Evolutionary conservation across 106 monocot species (phyloP).

Genomic region (Dioscorea zingiberensis): DNA sequence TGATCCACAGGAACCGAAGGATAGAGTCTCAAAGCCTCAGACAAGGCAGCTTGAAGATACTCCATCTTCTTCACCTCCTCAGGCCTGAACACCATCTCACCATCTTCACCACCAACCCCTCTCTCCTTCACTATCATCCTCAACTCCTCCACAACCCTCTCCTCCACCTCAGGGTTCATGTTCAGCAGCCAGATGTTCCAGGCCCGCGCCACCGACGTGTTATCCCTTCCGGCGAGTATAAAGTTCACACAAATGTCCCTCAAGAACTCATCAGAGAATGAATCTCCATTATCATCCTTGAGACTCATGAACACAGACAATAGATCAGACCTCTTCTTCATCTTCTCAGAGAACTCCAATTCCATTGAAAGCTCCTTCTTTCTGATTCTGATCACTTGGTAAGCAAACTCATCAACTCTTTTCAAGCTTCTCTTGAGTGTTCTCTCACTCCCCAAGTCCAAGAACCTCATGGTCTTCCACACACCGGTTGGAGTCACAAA

Average conservation of each 20-base stretch:
- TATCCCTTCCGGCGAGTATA: conserved; percentile 95
- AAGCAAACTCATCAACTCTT: conserved; percentile 69
- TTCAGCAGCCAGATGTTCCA: conserved; percentile 81
- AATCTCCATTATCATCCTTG: conserved; percentile 44
- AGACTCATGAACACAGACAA: conserved; percentile 68
- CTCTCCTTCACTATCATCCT: conserved; percentile 36
- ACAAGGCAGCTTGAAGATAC: conserved; percentile 89
- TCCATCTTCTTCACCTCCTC: conserved; percentile 93
- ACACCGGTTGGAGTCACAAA: conserved; percentile 69
- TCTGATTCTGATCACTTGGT: conserved; percentile 58
- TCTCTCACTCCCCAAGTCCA: conserved; percentile 51
- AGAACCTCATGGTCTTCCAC: conserved; percentile 46
- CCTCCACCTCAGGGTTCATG: conserved; percentile 34
- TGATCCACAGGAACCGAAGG: conserved; percentile 97
- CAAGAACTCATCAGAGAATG: conserved; percentile 75
- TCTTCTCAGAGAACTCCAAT: too few relatives aligned
- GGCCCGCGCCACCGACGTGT: conserved; percentile 86
- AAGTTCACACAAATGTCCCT: conserved; percentile 95
- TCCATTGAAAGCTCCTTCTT: conserved; percentile 54
- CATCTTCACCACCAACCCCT: neutral
- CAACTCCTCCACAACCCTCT: conserved; percentile 40
- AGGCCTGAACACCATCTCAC: conserved; percentile 37
- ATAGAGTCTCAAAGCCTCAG: conserved; percentile 82
- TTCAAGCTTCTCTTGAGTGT: conserved; percentile 35
- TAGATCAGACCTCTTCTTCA: conserved; percentile 39